Conservation (phyloP, 116 monocot genomes). For the Posidonia oceanica region DNA sequence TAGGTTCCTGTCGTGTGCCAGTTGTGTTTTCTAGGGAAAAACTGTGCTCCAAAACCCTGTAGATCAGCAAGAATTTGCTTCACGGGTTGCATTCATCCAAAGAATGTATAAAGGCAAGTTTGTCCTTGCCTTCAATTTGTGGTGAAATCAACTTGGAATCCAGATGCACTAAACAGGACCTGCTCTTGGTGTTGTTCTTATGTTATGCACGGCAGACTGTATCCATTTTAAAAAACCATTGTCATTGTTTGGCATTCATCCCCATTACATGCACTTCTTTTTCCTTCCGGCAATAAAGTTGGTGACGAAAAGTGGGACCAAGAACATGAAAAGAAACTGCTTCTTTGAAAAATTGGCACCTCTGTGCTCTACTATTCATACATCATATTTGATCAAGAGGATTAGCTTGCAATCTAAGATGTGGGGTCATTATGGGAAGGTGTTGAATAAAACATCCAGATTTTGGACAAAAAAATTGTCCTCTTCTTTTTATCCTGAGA, state of each 20-base stretch:
- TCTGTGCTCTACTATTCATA: no score
- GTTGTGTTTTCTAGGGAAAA: not conserved
- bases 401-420: not conserved
- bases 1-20: not conserved
- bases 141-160: not conserved
- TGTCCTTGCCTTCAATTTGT: no score
- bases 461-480: not conserved
- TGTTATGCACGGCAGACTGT: not conserved
- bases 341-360: no score
- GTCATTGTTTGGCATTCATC: no score
- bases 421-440: not conserved
- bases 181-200: not conserved
- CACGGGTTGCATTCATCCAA: constrained; percentile 3
- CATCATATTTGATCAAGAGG: no score
- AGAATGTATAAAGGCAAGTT: not conserved
- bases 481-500: no score
- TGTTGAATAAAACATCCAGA: not conserved
- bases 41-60: not conserved
- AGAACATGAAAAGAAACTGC: no score
- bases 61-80: not conserved
- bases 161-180: not conserved
- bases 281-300: not conserved
- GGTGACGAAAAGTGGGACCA: not conserved
- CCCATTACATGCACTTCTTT: no score
- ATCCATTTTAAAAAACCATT: no score